Evolutionary conservation across 1,284 basidiomycete species (phyloP), one percentile per base, ranked within the genome.

Genomic region (Schizopora paradoxa): DNA sequence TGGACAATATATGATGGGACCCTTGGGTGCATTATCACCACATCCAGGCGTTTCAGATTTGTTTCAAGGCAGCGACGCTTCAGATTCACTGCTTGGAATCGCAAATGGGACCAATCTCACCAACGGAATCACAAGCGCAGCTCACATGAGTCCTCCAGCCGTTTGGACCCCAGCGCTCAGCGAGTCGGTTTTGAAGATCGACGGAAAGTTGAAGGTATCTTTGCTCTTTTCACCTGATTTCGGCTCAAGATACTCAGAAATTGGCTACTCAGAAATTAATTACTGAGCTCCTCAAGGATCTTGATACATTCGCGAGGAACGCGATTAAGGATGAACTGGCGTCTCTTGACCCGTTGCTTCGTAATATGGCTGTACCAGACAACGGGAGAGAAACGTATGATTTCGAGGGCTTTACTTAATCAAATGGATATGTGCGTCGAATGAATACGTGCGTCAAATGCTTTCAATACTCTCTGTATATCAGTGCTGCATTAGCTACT

Each of bases 11-110:
- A 85, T 86, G 79, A 81, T 82, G 73, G 86, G 86, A 0, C 81
- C 85, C 7, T 67, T 87, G 10, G 84, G 84, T 4, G 63, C 79
- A 6, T 70, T 87, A 19, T 74, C 81, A 4, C 85, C 85, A 1
- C 81, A 85, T 56, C 86, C 85, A 2, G 85, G 85, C 37, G 83
- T 88, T n/a, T 85, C 83, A 0, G 87, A 88, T 58, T 68, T 88
- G 28, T 86, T 88, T 59, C 67, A 76, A 5, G 67, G 63, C 18
- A 53, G 58, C 21, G 64, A 64, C 26, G 44, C 59, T 7, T 54
- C 58, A 16, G 51, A 42, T 14, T 29, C 60, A 10, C 59, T 87
- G 25, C 86, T 82, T 80, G 76, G 72, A 13, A 85, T 88, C 51
- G 84, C 83, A 13, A 75, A 84, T 34, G 60, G 56, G 13, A 51